Base-by-base conservation (phyloP, 1,139 yeast species). In the Geotrichum cucujoidarum region DNA sequence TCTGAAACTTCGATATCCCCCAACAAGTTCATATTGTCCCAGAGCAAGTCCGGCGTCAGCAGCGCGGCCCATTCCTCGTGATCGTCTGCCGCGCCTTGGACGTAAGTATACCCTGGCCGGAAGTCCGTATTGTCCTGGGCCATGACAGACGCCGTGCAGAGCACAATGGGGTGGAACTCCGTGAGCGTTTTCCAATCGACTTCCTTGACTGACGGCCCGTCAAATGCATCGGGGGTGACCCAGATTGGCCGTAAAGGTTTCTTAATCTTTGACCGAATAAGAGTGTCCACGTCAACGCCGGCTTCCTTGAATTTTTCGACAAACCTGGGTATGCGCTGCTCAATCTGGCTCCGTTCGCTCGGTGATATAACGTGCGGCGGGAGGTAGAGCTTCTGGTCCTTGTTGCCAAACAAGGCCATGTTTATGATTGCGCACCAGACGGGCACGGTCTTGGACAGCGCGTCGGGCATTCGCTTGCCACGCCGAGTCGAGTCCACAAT, bases 71-170 rank as follows among this genome's bases (percentile, higher is more conserved):
- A 89, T 22, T 83, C 69, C 59, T 89, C 96, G 61, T 89, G 95
- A 59, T 89, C 96, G 64, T 89, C 97, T 0, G 94, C 96, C 0
- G 95, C 89, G 1, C 96, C 96, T 64, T 87, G 96, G 1, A 88
- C 83, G 61, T 89, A 89, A 0, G 73, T 67, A 54, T 68, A 80
- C 1, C 76, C 80, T 39, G 64, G 57, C 39, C 72, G 58, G 41
- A 67, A 65, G 46, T 71, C 73, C 3, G 69, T 64, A 13, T 84
- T 83, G 60, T 78, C 83, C 48, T 75, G 80, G 10, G 73, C 76
- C 60, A 69, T 72, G 51, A 72, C 68, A 32, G 95, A 84, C 0
- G 87, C 84, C 1, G 90, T 83, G 38, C 87, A 71, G 51, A 81
- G 69, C 4, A 80, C 62, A 10, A 80, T 52, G 21, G 83, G 73